Base-by-base conservation (phyloP, 352 stramenopile species). In the Pythium aquatile region DNA sequence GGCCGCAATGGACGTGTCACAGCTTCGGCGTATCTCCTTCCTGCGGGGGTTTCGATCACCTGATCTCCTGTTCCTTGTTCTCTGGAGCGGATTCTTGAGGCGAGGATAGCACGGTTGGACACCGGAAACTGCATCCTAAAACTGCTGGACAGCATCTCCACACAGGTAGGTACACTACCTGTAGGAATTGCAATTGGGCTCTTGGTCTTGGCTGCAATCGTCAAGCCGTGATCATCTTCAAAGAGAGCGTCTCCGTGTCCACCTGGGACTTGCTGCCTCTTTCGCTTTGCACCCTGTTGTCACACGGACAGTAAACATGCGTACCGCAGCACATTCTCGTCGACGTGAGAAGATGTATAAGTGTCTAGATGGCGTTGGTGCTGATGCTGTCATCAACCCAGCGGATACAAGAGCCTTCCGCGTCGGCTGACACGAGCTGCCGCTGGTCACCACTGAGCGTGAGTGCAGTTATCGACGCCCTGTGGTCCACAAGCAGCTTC, bases 381-480 rank as follows among this genome's bases (percentile, higher is more conserved):
- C 76, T 87, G 51, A 89, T 72, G 59, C 83, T 94, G 53, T 92
- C 85, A 59, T 94, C 85, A 8, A 90, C 64, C 85, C 85, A 93
- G n/a, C 83, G 82, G 53, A 91, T 91, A 55, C 83, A 92, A 30
- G 78, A 76, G 0, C 85, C 85, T 39, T 91, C 82, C 0, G 64
- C 70, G 55, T 93, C 85, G 2, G 76, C 79, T 3, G 85, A 91
- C 30, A 91, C 60, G 8, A 93, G 40, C 60, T 93, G 83, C 0
- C 85, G 76, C 55, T 93, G 85, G 26, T 93, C 83, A 0, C 48
- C 26, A 13, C 77, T 74, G 10, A 93, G 51, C 5, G 71, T 81
- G 1, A 93, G 64, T 6, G 83, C 73, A 2, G 85, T 92, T 53
- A 93, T 81, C 14, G 70, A 71, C 0, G 66, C 42, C 8, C 83